Evolutionary conservation across 352 stramenopile genomes (phyloP).

Genomic region (Thalassiosira pacifica): DNA sequence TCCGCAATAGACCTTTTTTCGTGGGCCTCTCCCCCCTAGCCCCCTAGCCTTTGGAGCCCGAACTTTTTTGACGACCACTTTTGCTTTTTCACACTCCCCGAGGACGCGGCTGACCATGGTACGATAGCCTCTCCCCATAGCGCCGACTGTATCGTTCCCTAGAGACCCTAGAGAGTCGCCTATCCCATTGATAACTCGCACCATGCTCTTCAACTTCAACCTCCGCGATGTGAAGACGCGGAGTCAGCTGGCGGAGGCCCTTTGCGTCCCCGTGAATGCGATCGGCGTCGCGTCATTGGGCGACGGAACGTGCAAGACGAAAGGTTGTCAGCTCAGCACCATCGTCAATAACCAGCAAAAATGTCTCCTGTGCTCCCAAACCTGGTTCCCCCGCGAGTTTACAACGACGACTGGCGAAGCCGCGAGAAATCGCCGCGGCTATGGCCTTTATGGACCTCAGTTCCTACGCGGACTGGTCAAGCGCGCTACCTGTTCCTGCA

Average conservation of each 20-base stretch:
- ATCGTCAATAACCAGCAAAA: background rate
- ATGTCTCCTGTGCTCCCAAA: constrained; percentile 33
- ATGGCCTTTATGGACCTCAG: constrained; percentile 37
- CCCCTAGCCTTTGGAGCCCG: too few relatives aligned
- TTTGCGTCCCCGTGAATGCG: background rate
- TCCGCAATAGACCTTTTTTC: too few relatives aligned
- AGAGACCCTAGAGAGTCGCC: too few relatives aligned
- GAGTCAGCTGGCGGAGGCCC: background rate
- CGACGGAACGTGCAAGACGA: background rate
- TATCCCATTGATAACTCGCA: too few relatives aligned
- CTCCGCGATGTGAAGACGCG: background rate
- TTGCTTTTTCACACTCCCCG: too few relatives aligned
- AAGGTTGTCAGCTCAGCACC: background rate
- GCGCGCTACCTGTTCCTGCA: background rate
- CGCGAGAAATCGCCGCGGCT: constrained; percentile 5
- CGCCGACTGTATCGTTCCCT: too few relatives aligned
- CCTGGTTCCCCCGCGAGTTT: constrained; percentile 40
- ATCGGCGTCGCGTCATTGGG: background rate
- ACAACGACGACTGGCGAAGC: constrained; percentile 4
- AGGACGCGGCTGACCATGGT: too few relatives aligned
- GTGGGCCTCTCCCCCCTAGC: too few relatives aligned
- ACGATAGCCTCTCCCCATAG: too few relatives aligned
- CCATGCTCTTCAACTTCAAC: too few relatives aligned
- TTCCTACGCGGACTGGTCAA: background rate
- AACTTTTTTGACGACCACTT: too few relatives aligned